Evolutionary conservation across 2,329 filamentous ascomycete genomes (phyloP), one percentile per base, ranked within the genome.

Genomic region (Fusarium goolgardi): DNA sequence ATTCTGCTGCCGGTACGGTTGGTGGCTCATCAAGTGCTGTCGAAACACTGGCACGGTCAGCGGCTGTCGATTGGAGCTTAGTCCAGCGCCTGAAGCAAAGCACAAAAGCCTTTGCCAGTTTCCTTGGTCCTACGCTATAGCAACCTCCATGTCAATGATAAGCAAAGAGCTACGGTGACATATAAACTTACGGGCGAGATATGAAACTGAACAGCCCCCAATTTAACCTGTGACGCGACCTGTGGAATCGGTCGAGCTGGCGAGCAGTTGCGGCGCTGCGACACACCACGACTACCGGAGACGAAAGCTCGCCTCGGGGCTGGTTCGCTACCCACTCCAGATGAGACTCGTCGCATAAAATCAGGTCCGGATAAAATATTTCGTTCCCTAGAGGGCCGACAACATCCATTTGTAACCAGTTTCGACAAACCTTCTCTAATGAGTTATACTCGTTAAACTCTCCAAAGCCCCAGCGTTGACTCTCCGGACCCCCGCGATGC

Each of bases 101-200:
- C 5, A 73, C 55, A 32, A 81, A 63, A 3, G 76, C 71, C 25
- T 77, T 77, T 7, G 77, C 77, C 4, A 81, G 68, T 57, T 81
- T 81, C 10, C 78, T 77, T 6, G 79, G 79, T 0, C 79, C 79
- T 7, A 78, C 70, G 3, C 78, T 80, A 32, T 9, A 27, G 11
- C n/a, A 29, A 32, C 15, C 20, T 12, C 11, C 27, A n/a, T 11
- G 31, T 34, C 10, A 68, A 37, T 13, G 18, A 16, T 2, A 6
- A 66, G 37, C 3, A 55, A 2, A 4, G 13, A 5, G 11, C 25
- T 11, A 9, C 3, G 20, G 6, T 15, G 32, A n/a, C 6, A 15
- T 11, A 4, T 27, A 2, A 16, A 75, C 79, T 69, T 54, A 79
- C 75, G 80, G 80, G 31, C 78, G 79, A 7, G 79, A 78, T 21